Conservation (phyloP, 1,139 yeast species). For the Saccharomycopsis hybrid region DNA sequence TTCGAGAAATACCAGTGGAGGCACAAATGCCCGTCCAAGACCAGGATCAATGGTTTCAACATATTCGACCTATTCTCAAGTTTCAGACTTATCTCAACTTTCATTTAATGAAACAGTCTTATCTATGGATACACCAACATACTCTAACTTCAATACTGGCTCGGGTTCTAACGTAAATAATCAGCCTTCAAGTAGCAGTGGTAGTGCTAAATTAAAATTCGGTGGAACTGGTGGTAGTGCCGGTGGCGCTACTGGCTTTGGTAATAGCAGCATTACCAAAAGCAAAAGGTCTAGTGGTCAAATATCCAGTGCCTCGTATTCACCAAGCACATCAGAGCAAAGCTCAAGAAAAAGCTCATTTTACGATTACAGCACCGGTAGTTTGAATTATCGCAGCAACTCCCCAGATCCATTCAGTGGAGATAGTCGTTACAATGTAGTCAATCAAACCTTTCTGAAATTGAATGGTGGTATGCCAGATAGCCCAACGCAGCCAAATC, state of each 20-base stretch:
- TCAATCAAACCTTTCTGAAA: neutral
- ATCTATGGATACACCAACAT: slow-evolving; percentile 23
- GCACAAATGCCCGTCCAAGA: slow-evolving; percentile 26
- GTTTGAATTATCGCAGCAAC: slow-evolving; percentile 15
- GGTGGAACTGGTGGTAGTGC: slow-evolving; percentile 25
- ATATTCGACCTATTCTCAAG: slow-evolving; percentile 51
- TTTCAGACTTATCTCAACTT: slow-evolving; percentile 38
- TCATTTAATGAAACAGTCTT: slow-evolving; percentile 31
- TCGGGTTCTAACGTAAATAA: slow-evolving; percentile 17
- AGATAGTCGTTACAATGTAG: slow-evolving; percentile 3
- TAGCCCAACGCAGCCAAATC: neutral
- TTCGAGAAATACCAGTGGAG: too few relatives aligned
- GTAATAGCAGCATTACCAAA: slow-evolving; percentile 14
- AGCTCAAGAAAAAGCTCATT: slow-evolving; percentile 36
- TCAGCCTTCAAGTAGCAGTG: slow-evolving; percentile 10
- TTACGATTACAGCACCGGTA: slow-evolving; percentile 32
- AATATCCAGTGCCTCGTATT: slow-evolving; percentile 32
- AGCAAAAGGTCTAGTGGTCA: slow-evolving; percentile 28
- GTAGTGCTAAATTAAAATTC: slow-evolving; percentile 23
- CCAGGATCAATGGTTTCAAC: slow-evolving; percentile 67
- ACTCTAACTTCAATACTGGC: slow-evolving; percentile 5
- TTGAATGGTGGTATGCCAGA: neutral
- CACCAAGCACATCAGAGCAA: slow-evolving; percentile 36
- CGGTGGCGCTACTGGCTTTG: too few relatives aligned
- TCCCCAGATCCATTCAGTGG: slow-evolving; percentile 19